Percentiles rank a stretch among this genome's conserved stretches.
Conservation (phyloP, 441 rosid genomes). For the Geranium incanum region DNA sequence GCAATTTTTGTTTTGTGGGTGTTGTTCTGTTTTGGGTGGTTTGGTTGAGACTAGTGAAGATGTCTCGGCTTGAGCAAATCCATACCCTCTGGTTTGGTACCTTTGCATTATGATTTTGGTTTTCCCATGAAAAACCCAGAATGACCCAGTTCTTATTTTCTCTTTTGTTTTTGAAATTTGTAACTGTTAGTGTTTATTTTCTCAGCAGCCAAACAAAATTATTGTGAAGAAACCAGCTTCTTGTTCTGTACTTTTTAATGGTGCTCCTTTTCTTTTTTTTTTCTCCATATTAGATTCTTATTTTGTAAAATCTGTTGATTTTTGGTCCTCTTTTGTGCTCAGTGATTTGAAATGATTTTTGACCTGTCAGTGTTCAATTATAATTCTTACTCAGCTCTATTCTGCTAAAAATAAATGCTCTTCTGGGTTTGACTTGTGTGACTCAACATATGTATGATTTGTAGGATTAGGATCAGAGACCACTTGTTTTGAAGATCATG, state of each 20-base stretch:
- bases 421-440: background rate
- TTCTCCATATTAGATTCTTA: background rate
- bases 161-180: background rate
- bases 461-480: background rate
- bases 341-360: background rate
- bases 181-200: background rate
- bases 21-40: slow-evolving; percentile 1
- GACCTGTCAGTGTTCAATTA: background rate
- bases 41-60: background rate
- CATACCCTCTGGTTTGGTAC: background rate
- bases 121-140: background rate
- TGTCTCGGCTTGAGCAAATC: background rate
- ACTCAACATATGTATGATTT: background rate
- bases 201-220: background rate
- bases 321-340: background rate
- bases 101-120: background rate
- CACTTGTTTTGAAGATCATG: background rate
- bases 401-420: background rate
- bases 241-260: background rate
- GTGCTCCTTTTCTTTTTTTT: no score
- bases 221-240: background rate
- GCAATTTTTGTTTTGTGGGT: background rate
- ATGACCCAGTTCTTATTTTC: background rate
- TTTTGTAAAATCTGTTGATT: background rate
- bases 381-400: background rate